phyloP scores from a whole-genome alignment of 1,139 yeast genomes.

The Yamadazyma sp. region DNA sequence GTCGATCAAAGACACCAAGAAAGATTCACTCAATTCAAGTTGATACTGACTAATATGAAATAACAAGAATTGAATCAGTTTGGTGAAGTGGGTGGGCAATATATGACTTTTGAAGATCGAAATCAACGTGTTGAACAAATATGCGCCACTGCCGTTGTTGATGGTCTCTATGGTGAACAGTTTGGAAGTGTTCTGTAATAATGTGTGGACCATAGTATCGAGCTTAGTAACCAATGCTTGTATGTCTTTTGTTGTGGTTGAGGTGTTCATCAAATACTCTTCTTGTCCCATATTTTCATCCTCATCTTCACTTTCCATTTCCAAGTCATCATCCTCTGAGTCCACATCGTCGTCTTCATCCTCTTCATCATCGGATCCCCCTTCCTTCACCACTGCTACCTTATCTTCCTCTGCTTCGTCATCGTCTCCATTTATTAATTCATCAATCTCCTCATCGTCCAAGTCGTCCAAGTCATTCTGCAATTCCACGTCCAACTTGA shows the following conservation, averaged over 20 bases:
- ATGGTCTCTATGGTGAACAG: conserved; percentile 55
- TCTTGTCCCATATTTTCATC: conserved; percentile 27
- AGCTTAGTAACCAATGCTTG: conserved; percentile 63
- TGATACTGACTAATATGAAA: conserved; percentile 83
- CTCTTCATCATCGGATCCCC: conserved; percentile 22
- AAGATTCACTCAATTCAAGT: conserved; percentile 82
- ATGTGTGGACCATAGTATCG: conserved; percentile 61
- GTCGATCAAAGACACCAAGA: conserved; percentile 78
- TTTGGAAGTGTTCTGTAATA: conserved; percentile 51
- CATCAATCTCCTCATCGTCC: conserved; percentile 73
- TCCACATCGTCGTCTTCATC: conserved; percentile 27
- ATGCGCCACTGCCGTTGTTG: conserved; percentile 64
- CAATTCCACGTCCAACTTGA: conserved; percentile 89
- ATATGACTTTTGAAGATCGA: conserved; percentile 79
- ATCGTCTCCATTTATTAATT: conserved; percentile 54
- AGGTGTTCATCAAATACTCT: conserved; percentile 36
- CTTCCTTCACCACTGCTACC: conserved; percentile 27
- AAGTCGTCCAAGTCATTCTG: conserved; percentile 85
- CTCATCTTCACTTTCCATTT: conserved; percentile 40
- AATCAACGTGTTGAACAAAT: conserved; percentile 71
- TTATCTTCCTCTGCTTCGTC: conserved; percentile 33
- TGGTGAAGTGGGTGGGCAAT: conserved; percentile 89
- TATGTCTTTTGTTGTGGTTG: conserved; percentile 52
- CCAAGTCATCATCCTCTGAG: conserved; percentile 46
- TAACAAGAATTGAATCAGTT: conserved; percentile 81